Evolutionary conservation across 768 basidiomycete genomes (phyloP).

Genomic region (Saitozyma podzolica): DNA sequence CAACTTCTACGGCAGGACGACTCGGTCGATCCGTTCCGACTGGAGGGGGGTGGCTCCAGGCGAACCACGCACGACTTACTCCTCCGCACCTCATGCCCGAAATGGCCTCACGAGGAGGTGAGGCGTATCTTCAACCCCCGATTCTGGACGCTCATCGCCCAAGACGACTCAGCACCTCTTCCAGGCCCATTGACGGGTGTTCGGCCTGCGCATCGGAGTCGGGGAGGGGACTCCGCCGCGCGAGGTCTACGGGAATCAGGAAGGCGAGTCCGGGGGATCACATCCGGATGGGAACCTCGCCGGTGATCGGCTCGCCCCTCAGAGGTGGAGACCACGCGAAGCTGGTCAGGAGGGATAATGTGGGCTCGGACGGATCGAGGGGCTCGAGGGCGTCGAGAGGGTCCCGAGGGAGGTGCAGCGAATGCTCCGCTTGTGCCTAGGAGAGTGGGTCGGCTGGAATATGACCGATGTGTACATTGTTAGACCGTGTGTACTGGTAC

Average conservation of each 20-base stretch:
- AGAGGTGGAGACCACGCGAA: too few relatives aligned
- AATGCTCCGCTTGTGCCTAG: neutral
- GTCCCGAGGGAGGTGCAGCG: neutral
- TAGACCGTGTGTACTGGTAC: neutral
- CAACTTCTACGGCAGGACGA: constrained; percentile 22
- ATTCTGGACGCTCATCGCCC: too few relatives aligned
- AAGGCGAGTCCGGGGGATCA: too few relatives aligned
- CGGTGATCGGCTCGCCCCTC: too few relatives aligned
- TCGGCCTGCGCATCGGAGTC: neutral
- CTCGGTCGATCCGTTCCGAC: constrained; percentile 8
- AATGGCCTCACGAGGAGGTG: constrained; percentile 1
- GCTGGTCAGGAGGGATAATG: too few relatives aligned
- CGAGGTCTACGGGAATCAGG: neutral
- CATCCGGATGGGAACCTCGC: too few relatives aligned
- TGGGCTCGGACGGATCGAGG: too few relatives aligned
- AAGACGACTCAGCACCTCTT: too few relatives aligned
- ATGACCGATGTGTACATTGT: too few relatives aligned
- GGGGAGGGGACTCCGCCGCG: neutral
- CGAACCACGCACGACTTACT: constrained; percentile 29
- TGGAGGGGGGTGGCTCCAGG: constrained; percentile 14
- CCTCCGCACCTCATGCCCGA: neutral
- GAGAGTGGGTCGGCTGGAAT: neutral
- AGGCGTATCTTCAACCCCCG: neutral
- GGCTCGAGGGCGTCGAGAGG: too few relatives aligned
- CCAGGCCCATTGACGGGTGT: neutral